A percentile compares a stretch with the other conserved stretches of the same genome.
These are phyloP conservation scores for Pyracantha coccinea DNA, from an alignment of 331 rosid genomes.

Conservation along the genomic window DNA sequence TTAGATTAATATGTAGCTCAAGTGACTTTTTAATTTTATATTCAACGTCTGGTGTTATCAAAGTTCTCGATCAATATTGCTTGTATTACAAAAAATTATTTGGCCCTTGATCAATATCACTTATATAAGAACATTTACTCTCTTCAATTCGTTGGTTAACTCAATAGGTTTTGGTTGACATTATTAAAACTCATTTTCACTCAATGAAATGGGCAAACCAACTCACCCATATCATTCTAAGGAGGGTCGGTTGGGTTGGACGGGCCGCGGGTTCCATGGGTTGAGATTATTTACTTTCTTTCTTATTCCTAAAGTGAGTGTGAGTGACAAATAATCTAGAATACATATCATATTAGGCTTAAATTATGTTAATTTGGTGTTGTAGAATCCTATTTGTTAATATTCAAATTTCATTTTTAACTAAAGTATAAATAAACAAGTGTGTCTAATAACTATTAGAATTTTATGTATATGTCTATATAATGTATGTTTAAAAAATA, in stretches of 20 bases:
- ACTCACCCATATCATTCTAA: neutral
- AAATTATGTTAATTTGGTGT: neutral
- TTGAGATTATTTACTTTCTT: neutral
- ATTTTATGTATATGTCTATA: too few species aligned
- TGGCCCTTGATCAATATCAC: neutral
- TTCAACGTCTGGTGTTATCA: neutral
- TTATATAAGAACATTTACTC: too few species aligned
- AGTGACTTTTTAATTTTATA: too few species aligned
- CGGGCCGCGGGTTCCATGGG: too few species aligned
- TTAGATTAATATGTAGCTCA: too few species aligned
- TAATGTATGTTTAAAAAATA: too few species aligned
- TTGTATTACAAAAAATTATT: neutral
- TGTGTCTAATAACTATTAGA: too few species aligned
- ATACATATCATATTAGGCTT: neutral
- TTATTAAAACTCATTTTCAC: too few species aligned
- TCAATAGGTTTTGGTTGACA: too few species aligned
- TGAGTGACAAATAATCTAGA: neutral
- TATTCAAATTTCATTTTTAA: neutral
- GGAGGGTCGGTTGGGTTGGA: neutral
- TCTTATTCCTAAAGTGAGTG: neutral
- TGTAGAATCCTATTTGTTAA: neutral
- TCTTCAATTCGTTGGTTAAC: too few species aligned
- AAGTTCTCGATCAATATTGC: too few species aligned
- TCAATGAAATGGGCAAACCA: neutral
- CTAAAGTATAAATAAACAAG: too few species aligned